A percentile compares a stretch with the other conserved stretches of the same genome.
These are phyloP conservation scores for Penicillium janthinellum DNA, from an alignment of 2,329 filamentous ascomycete species.

Conservation along the genomic window DNA sequence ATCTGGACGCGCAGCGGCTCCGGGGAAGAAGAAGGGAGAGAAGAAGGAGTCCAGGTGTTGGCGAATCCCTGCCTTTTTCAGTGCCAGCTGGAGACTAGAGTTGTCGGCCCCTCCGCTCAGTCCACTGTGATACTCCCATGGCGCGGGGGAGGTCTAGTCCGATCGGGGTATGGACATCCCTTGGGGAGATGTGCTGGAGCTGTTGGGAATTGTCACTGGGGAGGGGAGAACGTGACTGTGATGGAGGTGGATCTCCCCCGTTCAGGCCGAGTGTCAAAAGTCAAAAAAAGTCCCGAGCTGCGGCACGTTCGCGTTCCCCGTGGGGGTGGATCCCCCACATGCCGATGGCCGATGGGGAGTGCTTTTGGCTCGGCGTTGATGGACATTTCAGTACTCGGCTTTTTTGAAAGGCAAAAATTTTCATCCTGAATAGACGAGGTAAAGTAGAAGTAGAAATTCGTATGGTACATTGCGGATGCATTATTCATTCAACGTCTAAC, in stretches of 20 bases:
- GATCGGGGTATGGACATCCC: not conserved
- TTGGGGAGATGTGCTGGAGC: not conserved
- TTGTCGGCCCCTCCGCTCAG: not conserved
- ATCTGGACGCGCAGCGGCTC: slow-evolving; percentile 8
- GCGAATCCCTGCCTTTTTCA: not conserved
- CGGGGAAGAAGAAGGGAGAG: not conserved
- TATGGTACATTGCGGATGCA: not conserved
- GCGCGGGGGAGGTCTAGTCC: not conserved
- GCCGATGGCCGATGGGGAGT: not conserved
- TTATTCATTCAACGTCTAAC: not conserved
- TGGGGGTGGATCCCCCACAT: slow-evolving; percentile 14
- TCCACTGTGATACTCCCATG: not conserved
- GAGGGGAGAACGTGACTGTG: not conserved
- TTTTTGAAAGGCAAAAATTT: too few species aligned
- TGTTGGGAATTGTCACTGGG: not conserved
- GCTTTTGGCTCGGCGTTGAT: not conserved
- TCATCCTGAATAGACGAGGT: not conserved
- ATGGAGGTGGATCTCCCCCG: not conserved
- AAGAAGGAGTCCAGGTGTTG: not conserved
- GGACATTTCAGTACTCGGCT: too few species aligned
- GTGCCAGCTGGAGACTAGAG: not conserved
- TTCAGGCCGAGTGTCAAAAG: not conserved
- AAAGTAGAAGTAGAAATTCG: too few species aligned
- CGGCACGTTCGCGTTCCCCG: slow-evolving; percentile 1
- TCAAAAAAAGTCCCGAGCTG: not conserved